phyloP scores from a whole-genome alignment of 805 yeast genomes.

The Cyberlindnera americana region DNA sequence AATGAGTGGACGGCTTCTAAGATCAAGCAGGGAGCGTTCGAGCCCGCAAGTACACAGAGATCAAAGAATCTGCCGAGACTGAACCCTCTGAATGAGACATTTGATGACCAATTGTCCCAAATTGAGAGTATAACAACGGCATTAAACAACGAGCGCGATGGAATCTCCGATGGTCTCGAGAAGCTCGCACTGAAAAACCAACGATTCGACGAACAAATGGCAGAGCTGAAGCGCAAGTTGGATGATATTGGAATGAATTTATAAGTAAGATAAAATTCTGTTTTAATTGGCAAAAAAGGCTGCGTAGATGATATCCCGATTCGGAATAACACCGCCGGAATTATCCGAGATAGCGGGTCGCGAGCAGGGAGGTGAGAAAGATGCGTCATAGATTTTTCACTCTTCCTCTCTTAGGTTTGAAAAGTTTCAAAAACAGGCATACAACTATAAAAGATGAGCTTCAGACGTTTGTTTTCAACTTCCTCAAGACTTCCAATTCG shows the following conservation, averaged over 20 bases:
- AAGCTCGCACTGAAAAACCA: slow-evolving; percentile 1
- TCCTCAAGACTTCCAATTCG: slow-evolving; percentile 31
- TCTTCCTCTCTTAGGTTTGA: too few relatives aligned
- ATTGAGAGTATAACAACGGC: slow-evolving; percentile 1
- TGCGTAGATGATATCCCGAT: too few relatives aligned
- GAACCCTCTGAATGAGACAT: slow-evolving; percentile 8
- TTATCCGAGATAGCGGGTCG: too few relatives aligned
- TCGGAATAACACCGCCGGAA: too few relatives aligned
- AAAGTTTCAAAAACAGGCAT: too few relatives aligned
- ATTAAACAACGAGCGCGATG: background rate
- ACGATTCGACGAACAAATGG: slow-evolving; percentile 3
- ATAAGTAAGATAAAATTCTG: too few relatives aligned
- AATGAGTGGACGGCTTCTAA: slow-evolving; percentile 20
- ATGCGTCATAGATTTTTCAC: background rate
- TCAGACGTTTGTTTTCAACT: slow-evolving; percentile 20
- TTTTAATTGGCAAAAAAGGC: too few relatives aligned
- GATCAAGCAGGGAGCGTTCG: slow-evolving; percentile 15
- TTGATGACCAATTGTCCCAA: slow-evolving; percentile 2
- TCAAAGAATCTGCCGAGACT: slow-evolving; percentile 13
- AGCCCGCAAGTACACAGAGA: too few relatives aligned
- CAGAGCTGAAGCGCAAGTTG: background rate
- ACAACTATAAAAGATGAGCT: slow-evolving; percentile 8
- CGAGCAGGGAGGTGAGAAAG: too few relatives aligned
- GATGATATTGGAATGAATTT: background rate
- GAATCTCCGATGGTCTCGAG: background rate